Conservation (phyloP, 805 yeast genomes). For the Candida sphagnicola region DNA sequence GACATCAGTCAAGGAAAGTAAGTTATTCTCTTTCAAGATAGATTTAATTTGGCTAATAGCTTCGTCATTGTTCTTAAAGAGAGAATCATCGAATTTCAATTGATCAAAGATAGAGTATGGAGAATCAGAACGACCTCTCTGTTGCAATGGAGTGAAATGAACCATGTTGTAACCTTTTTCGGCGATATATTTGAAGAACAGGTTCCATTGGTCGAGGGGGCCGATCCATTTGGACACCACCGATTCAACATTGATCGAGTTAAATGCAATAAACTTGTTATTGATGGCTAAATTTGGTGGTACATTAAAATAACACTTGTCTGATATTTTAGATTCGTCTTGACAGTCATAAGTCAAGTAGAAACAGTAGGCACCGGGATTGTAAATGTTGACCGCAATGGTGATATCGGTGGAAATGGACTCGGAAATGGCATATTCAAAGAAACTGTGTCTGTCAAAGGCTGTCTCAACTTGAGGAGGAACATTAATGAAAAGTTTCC, state of each 20-base stretch:
- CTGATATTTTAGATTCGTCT: constrained; percentile 38
- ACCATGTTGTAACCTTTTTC: constrained; percentile 90
- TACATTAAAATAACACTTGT: constrained; percentile 69
- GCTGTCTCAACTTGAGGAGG: constrained; percentile 42
- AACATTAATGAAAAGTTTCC: constrained; percentile 68
- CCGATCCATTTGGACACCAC: constrained; percentile 94
- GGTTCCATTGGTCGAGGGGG: constrained; percentile 59
- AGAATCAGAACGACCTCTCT: constrained; percentile 85
- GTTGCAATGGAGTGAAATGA: constrained; percentile 91
- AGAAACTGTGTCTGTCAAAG: constrained; percentile 58
- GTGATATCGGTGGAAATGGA: constrained; percentile 61
- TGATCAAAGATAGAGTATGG: constrained; percentile 93
- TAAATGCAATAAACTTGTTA: constrained; percentile 59
- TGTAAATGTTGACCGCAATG: constrained; percentile 56
- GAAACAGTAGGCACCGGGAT: constrained; percentile 79
- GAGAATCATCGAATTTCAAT: constrained; percentile 62
- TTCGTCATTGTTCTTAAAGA: constrained; percentile 54
- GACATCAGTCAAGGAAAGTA: constrained; percentile 83
- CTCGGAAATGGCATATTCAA: constrained; percentile 46
- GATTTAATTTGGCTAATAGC: constrained; percentile 48
- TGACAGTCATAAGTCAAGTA: constrained; percentile 53
- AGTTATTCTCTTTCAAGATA: constrained; percentile 51
- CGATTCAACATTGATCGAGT: constrained; percentile 77
- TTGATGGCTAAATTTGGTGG: constrained; percentile 68
- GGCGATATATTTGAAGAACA: constrained; percentile 55